Percentiles rank a stretch among this genome's conserved stretches.
These are phyloP conservation scores for Gossypium gossypioides DNA, from an alignment of 441 rosid genomes.

Conservation along the genomic window DNA sequence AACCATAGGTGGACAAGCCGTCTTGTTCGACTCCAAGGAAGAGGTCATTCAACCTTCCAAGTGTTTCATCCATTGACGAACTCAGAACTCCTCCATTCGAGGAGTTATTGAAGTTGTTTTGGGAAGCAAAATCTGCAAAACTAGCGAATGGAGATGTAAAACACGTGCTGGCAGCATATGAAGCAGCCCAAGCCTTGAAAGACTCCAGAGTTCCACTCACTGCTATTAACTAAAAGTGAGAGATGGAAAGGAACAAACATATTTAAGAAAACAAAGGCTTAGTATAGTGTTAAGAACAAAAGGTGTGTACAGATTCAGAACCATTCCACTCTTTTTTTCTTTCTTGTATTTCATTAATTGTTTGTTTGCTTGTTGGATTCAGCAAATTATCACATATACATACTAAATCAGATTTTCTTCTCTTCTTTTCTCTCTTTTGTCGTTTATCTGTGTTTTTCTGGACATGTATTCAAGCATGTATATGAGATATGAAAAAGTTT, in stretches of 20 bases:
- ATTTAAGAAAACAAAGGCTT: neutral
- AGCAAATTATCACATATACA: conserved; percentile 13
- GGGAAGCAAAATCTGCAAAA: conserved; percentile 55
- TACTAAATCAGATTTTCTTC: neutral
- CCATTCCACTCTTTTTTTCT: neutral
- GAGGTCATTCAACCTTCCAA: conserved; percentile 69
- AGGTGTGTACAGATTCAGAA: conserved; percentile 26
- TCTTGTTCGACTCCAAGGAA: conserved; percentile 86
- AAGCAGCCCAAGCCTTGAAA: conserved; percentile 54
- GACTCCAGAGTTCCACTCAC: conserved; percentile 85
- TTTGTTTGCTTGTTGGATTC: conserved; percentile 12
- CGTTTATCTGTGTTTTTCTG: neutral
- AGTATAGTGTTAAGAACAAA: conserved; percentile 6
- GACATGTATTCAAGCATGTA: too few species aligned
- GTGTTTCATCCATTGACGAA: conserved; percentile 73
- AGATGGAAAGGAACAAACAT: neutral
- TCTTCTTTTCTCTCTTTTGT: neutral
- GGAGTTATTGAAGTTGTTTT: conserved; percentile 61
- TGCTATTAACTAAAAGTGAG: conserved; percentile 50
- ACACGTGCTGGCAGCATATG: conserved; percentile 42
- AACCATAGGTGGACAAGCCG: conserved; percentile 77
- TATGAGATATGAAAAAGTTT: too few species aligned
- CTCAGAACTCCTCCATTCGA: conserved; percentile 83
- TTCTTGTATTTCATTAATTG: conserved; percentile 25
- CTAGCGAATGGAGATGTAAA: conserved; percentile 74